These are phyloP conservation scores for Penicillium crystallinum DNA, from an alignment of 495 filamentous ascomycete genomes.

Conservation along the genomic window DNA sequence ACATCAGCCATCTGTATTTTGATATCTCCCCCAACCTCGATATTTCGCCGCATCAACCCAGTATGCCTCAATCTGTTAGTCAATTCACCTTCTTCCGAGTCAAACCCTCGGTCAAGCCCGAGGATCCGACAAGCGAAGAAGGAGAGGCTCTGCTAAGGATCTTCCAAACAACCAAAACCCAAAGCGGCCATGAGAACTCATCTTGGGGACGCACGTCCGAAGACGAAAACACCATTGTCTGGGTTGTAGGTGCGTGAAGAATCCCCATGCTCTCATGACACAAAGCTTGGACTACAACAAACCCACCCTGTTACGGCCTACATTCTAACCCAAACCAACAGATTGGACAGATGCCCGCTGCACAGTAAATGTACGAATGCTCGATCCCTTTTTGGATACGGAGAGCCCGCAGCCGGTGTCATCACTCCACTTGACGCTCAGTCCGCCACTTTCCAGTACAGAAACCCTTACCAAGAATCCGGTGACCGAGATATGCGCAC, in stretches of 20 bases:
- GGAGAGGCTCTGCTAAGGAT: conserved; percentile 26
- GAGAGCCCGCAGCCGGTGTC: conserved; percentile 14
- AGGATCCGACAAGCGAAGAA: conserved; percentile 32
- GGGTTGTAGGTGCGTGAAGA: conserved; percentile 32
- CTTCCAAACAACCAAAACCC: conserved; percentile 25
- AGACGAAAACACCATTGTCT: conserved; percentile 34
- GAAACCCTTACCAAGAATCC: conserved; percentile 34
- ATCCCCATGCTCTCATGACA: not conserved
- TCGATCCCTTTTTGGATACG: conserved; percentile 26
- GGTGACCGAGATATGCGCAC: conserved; percentile 34
- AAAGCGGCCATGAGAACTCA: conserved; percentile 36
- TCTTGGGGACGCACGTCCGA: conserved; percentile 38
- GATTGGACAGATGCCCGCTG: conserved; percentile 38
- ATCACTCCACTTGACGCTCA: conserved; percentile 31
- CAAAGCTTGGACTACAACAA: not conserved
- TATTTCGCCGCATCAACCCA: not conserved
- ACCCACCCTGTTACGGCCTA: not conserved
- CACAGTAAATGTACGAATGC: conserved; percentile 11
- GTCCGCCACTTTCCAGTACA: conserved; percentile 25
- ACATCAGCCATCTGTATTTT: conserved; percentile 5
- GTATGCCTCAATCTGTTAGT: conserved; percentile 23
- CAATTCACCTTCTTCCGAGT: conserved; percentile 40
- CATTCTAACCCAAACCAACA: conserved; percentile 7
- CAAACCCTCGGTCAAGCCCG: conserved; percentile 36
- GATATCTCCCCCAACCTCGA: not conserved